Conservation (phyloP, 768 basidiomycete genomes). For the Leucocoprinus birnbaumii region DNA sequence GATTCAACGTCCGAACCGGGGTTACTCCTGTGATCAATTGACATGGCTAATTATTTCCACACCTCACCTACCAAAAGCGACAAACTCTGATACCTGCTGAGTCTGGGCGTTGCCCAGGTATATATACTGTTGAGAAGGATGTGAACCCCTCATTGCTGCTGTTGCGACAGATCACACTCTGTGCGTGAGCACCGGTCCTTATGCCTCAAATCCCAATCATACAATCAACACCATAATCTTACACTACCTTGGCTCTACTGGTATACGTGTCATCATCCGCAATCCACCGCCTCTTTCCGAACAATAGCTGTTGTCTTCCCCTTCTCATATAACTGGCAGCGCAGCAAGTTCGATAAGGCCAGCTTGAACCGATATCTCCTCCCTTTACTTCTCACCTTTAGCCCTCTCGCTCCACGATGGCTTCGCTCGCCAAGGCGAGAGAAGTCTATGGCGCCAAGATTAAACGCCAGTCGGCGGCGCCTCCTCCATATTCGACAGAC, state of each 20-base stretch:
- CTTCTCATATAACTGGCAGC: no score
- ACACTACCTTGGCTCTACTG: background rate
- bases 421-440: slow-evolving; percentile 5
- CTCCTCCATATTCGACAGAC: background rate
- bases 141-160: background rate
- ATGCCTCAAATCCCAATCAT: background rate
- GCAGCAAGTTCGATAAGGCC: no score
- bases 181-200: background rate
- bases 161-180: background rate
- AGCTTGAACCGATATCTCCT: no score
- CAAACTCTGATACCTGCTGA: background rate
- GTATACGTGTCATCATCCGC: slow-evolving; percentile 5
- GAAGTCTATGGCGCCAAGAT: slow-evolving; percentile 9
- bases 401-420: background rate
- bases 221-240: background rate
- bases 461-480: background rate
- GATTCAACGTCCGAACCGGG: slow-evolving; percentile 6
- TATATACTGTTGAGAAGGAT: slow-evolving; percentile 4
- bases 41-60: slow-evolving; percentile 7
- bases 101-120: background rate
- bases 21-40: slow-evolving; percentile 7
- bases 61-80: slow-evolving; percentile 8
- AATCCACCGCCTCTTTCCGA: background rate
- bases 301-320: background rate
- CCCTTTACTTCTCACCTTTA: background rate